A percentile compares a stretch with the other conserved stretches of the same genome.
These are phyloP conservation scores for Cryptococcus floricola DNA, from an alignment of 1,284 basidiomycete species.

Conservation along the genomic window DNA sequence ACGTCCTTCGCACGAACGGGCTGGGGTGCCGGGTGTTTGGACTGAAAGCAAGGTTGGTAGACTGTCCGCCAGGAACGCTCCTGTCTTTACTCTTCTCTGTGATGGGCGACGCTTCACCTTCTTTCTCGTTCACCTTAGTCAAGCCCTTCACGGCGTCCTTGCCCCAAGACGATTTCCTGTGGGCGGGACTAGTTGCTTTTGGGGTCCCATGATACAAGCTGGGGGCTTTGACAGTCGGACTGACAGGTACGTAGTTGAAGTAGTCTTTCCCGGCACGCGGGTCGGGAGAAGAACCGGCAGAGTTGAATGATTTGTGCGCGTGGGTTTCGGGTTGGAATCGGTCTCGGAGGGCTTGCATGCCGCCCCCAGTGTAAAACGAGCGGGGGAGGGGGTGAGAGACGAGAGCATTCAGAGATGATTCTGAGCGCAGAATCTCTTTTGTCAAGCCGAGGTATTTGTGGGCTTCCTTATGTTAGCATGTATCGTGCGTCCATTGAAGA, in stretches of 20 bases:
- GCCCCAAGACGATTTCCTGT: not conserved
- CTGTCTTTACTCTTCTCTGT: constrained; percentile 1
- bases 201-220: constrained; percentile 37
- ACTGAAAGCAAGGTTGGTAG: constrained; percentile 18
- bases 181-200: constrained; percentile 20
- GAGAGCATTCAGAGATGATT: constrained; percentile 93
- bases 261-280: constrained; percentile 37
- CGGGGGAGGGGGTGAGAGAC: constrained; percentile 90
- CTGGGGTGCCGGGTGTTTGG: constrained; percentile 23
- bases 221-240: constrained; percentile 39
- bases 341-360: constrained; percentile 80
- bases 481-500: not conserved
- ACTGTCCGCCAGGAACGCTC: constrained; percentile 5
- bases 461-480: constrained; percentile 53
- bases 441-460: constrained; percentile 96
- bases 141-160: constrained; percentile 5
- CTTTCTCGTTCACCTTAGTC: constrained; percentile 12
- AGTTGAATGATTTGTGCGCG: constrained; percentile 6
- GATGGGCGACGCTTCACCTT: constrained; percentile 5
- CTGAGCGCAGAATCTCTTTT: constrained; percentile 89
- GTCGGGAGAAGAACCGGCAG: constrained; percentile 20
- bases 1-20: constrained; percentile 26
- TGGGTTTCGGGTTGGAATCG: constrained; percentile 57
- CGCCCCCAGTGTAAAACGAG: constrained; percentile 90
- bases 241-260: constrained; percentile 42